A percentile compares a stretch with the other conserved stretches of the same genome.
phyloP scores from a whole-genome alignment of 257 asterid species.

The Penstemon davidsonii region DNA sequence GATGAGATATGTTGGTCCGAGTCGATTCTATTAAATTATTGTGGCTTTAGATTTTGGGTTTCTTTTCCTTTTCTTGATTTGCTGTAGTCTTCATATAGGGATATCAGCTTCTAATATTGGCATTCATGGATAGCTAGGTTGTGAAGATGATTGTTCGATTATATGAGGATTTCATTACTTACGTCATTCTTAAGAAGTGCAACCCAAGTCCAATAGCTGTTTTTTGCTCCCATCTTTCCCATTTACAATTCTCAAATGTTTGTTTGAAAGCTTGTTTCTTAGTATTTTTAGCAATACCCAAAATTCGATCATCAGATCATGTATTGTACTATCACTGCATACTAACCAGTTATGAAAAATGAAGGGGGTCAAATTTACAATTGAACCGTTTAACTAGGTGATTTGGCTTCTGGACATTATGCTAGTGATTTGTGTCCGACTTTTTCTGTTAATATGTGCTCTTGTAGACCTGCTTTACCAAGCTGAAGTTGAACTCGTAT shows the following conservation, averaged over 20 bases:
- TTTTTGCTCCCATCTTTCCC: background rate
- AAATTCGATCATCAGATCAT: too few species aligned
- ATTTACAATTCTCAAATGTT: background rate
- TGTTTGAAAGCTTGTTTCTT: background rate
- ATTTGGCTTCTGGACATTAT: conserved; percentile 4
- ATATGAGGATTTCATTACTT: background rate
- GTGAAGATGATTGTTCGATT: background rate
- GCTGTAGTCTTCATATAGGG: background rate
- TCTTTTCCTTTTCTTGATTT: background rate
- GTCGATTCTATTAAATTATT: background rate
- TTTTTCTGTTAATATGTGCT: conserved; percentile 4
- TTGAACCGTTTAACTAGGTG: conserved; percentile 6
- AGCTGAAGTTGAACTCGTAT: conserved; percentile 14
- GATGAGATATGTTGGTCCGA: background rate
- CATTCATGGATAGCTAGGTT: background rate
- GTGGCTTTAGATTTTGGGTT: background rate
- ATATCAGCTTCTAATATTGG: conserved; percentile 5
- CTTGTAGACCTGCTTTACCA: conserved; percentile 16
- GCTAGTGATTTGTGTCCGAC: conserved; percentile 7
- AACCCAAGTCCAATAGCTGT: background rate
- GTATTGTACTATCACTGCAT: background rate
- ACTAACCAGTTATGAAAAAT: background rate
- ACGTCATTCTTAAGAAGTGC: background rate
- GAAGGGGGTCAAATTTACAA: background rate
- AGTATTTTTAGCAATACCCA: background rate